Conservation (phyloP, 495 filamentous ascomycete genomes). For the Daldinia childiae region DNA sequence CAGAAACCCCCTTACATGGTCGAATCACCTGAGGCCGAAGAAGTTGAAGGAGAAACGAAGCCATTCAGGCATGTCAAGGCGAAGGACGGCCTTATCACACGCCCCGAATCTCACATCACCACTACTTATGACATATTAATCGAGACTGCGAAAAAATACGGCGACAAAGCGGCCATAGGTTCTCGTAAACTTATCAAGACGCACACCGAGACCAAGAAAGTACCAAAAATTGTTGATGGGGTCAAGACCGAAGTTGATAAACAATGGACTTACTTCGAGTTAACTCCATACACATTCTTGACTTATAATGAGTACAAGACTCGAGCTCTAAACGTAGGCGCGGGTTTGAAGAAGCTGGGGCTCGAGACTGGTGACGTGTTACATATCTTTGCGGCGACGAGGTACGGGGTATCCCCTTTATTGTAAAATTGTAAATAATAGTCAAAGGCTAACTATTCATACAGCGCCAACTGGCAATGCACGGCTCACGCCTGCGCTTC, state of each 20-base stretch:
- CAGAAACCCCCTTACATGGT: constrained; percentile 64
- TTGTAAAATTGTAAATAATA: not conserved
- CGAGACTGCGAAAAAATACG: constrained; percentile 61
- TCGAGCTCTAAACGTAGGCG: constrained; percentile 61
- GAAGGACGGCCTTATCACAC: constrained; percentile 60
- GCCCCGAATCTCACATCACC: constrained; percentile 60
- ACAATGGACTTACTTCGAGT: constrained; percentile 74
- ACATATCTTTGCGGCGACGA: constrained; percentile 71
- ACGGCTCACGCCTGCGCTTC: constrained; percentile 61
- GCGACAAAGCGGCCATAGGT: constrained; percentile 66
- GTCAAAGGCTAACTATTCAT: constrained; percentile 28
- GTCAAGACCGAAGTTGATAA: constrained; percentile 69
- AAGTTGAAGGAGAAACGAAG: constrained; percentile 69
- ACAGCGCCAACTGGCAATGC: constrained; percentile 59
- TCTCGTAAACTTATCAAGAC: constrained; percentile 65
- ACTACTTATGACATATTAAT: constrained; percentile 70
- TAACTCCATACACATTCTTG: constrained; percentile 66
- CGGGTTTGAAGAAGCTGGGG: constrained; percentile 67
- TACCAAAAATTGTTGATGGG: constrained; percentile 74
- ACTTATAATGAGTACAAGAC: constrained; percentile 70
- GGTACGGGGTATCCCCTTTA: constrained; percentile 40
- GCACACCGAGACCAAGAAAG: constrained; percentile 70
- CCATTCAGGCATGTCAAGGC: constrained; percentile 66
- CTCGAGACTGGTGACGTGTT: constrained; percentile 59
- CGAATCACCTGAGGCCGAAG: constrained; percentile 58